Percentiles rank a stretch among this genome's conserved stretches.
Evolutionary conservation across 768 basidiomycete genomes (phyloP).

Genomic region (Rossbeevera mucosa): DNA sequence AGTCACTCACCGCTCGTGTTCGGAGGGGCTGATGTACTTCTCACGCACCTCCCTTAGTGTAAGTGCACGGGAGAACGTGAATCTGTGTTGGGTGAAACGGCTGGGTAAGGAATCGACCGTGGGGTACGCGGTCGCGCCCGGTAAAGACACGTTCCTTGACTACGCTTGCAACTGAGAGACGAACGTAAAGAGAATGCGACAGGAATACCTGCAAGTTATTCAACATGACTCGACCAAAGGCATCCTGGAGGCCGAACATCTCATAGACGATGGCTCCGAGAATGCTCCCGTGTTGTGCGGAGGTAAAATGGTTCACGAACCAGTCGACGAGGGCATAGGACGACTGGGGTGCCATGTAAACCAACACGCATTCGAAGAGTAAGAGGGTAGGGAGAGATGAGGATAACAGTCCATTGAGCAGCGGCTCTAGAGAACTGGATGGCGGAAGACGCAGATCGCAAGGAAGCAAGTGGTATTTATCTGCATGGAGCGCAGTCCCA

Average conservation of each 20-base stretch:
- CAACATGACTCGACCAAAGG: conserved; percentile 91
- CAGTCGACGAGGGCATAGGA: conserved; percentile 63
- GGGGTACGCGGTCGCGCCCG: conserved; percentile 63
- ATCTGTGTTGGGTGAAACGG: conserved; percentile 58
- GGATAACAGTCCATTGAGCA: conserved; percentile 44
- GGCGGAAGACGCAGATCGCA: conserved; percentile 70
- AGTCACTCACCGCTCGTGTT: conserved; percentile 49
- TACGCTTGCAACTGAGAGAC: conserved; percentile 26
- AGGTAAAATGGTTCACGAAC: conserved; percentile 59
- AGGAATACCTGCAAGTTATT: conserved; percentile 68
- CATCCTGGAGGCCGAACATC: conserved; percentile 84
- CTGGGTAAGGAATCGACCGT: conserved; percentile 47
- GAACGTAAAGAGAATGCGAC: conserved; percentile 1
- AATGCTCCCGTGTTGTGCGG: conserved; percentile 4
- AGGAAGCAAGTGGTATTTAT: conserved; percentile 54
- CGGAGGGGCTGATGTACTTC: conserved; percentile 27
- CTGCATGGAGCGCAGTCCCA: conserved; percentile 35
- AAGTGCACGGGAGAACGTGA: conserved; percentile 32
- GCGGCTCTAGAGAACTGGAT: conserved; percentile 39
- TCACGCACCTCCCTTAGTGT: conserved; percentile 42
- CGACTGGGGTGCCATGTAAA: conserved; percentile 66
- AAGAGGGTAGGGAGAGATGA: conserved; percentile 69
- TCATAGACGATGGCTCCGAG: conserved; percentile 72
- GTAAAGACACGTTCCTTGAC: conserved; percentile 68
- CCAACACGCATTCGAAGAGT: conserved; percentile 90